A percentile compares a stretch with the other conserved stretches of the same genome.
These are phyloP conservation scores for Xanthoconium purpureum DNA, from an alignment of 768 basidiomycete species.

Conservation along the genomic window DNA sequence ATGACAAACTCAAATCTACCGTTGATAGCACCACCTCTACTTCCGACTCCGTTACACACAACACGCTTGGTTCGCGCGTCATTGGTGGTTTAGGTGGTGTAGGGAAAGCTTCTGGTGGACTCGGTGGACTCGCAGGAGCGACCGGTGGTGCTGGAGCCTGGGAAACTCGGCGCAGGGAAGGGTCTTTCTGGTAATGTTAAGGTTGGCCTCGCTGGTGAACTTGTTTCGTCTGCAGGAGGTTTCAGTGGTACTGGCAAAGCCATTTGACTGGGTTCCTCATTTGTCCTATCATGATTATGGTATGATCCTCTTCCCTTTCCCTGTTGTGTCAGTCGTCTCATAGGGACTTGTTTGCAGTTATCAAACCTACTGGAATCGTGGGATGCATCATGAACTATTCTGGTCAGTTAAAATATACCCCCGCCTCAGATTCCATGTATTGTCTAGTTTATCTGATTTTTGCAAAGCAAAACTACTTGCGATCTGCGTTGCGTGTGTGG, in stretches of 20 bases:
- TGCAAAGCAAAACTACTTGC: not conserved
- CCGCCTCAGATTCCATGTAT: no score
- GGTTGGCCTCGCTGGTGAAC: not conserved
- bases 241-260: no score
- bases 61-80: not conserved
- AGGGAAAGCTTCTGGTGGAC: not conserved
- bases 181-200: no score
- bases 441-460: not conserved
- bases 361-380: not conserved
- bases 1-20: not conserved
- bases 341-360: not conserved
- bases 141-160: not conserved
- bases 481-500: not conserved
- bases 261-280: no score
- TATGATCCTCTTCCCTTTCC: not conserved
- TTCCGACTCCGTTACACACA: no score
- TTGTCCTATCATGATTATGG: no score
- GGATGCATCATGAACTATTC: no score
- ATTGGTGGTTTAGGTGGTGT: not conserved
- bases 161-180: not conserved
- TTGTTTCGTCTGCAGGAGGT: not conserved
- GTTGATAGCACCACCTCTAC: no score
- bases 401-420: no score
- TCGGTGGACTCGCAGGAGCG: not conserved
- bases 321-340: not conserved